Conservation (phyloP, 192 early-diverging fungal species). For the Linnemannia hyalina region DNA sequence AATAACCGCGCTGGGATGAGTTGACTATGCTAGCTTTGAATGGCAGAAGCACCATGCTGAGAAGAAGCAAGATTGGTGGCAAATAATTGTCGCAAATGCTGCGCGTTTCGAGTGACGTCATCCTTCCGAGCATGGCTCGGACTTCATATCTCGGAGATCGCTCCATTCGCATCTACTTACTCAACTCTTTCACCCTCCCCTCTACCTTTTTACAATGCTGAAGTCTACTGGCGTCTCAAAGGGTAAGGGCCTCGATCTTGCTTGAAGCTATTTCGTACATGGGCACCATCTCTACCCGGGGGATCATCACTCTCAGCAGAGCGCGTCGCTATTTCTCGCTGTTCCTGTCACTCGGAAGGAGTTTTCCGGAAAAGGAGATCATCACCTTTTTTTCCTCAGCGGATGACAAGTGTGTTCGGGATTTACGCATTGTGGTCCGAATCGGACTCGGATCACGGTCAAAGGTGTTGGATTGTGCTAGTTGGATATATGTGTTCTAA, state of each 20-base stretch:
- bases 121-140: neutral
- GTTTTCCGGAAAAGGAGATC: neutral
- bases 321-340: neutral
- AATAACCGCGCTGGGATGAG: too few species aligned
- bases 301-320: neutral
- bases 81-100: neutral
- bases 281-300: neutral
- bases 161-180: neutral
- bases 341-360: neutral
- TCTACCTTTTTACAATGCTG: neutral
- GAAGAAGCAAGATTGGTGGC: too few species aligned
- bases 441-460: neutral
- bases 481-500: neutral
- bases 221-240: slow-evolving; percentile 26
- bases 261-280: neutral
- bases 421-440: neutral
- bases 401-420: neutral
- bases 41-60: too few species aligned
- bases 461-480: neutral
- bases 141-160: neutral
- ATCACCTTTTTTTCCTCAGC: neutral
- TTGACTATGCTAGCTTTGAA: too few species aligned
- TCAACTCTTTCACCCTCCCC: neutral
- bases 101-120: neutral
- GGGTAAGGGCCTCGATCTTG: slow-evolving; percentile 12